Base-by-base conservation (phyloP, 176 grass and related monocot genomes). In the Paspalum vaginatum region DNA sequence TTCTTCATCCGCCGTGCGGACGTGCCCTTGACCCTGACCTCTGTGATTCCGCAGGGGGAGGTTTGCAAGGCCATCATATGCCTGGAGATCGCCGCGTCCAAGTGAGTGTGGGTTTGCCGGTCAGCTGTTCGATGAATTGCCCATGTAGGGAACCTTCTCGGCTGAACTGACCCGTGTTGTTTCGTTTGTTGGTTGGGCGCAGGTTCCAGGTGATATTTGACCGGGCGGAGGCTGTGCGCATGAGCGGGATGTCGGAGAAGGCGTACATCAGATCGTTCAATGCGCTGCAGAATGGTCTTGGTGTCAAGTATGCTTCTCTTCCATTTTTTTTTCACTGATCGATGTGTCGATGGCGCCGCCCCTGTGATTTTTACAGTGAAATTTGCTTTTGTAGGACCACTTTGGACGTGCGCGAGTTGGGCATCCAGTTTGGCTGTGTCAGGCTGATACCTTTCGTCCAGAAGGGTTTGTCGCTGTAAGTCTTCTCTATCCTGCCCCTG, bases 211-310 rank as follows among this genome's bases (percentile, higher is more conserved):
- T 93, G 70, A 83, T 93, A 57, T 99, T 99, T 76, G 90, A 95
- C 78, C 82, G 92, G 32, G 61, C 91, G 48, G 86, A 75, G 81
- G 92, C 96, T 8, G 89, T 99, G 60, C 74, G 81, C n/a, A 91
- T 95, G 81, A 95, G 96, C 20, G 96, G 96, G 51, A 99, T 99
- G 96, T 95, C 96, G 2, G 96, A 95, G 10, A 99, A 93, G 84
- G 92, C 92, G 0, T 99, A 95, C 75, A 93, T 93, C 70, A 87
- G 92, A 76, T 99, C 96, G 7, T 95, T 95, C 79, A 99, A 99
- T 55, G 74, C 82, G 9, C 79, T 99, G 79, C 90, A 95, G 87
- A 99, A 93, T 84, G 89, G 96, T 9, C 93, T 99, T 45, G 96
- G 90, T 2, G 86, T 99, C 84, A 95, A 99, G 96, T 95, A 79